Evolutionary conservation across 108 stramenopile genomes (phyloP), one percentile per base, ranked within the genome.

Genomic region (Heterococcus sp.): DNA sequence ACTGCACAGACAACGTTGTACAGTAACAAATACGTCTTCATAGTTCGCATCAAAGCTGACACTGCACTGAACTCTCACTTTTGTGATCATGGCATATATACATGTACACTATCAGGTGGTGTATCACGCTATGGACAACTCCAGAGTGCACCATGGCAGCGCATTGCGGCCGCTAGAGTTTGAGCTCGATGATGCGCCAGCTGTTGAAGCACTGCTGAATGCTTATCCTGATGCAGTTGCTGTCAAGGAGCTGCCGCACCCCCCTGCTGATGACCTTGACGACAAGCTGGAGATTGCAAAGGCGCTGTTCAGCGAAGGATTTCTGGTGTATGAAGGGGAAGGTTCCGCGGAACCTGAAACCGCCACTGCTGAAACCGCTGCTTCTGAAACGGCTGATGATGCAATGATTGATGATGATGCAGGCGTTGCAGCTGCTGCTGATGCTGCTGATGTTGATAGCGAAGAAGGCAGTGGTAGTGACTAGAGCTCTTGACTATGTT

Each of bases 71-170:
- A n/a, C n/a, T n/a, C n/a, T n/a, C n/a, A n/a, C n/a, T n/a, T n/a
- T n/a, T n/a, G n/a, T n/a, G n/a, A n/a, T n/a, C n/a, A n/a, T n/a
- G n/a, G n/a, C n/a, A n/a, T n/a, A n/a, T n/a, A n/a, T n/a, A n/a
- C n/a, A n/a, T n/a, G n/a, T n/a, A n/a, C n/a, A n/a, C n/a, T n/a
- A n/a, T 14, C 46, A 58, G 46, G 46, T 80, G 2, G 63, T 99
- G 32, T 98, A 98, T 86, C 98, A 99, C 75, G 95, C 94, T 79
- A 88, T 85, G 34, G 94, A 95, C 69, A 99, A 99, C 82, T 88
- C 94, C 2, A 68, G 94, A 21, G 92, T 89, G 31, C 94, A 92
- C 81, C 94, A 92, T 33, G 95, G 90, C 27, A 92, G 88, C 40
- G 91, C 95, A 30, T 75, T 95, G 71, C 91, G 91, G 76, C 79